phyloP scores from a whole-genome alignment of 2,329 filamentous ascomycete species.

The Tolypocladium tundrense region DNA sequence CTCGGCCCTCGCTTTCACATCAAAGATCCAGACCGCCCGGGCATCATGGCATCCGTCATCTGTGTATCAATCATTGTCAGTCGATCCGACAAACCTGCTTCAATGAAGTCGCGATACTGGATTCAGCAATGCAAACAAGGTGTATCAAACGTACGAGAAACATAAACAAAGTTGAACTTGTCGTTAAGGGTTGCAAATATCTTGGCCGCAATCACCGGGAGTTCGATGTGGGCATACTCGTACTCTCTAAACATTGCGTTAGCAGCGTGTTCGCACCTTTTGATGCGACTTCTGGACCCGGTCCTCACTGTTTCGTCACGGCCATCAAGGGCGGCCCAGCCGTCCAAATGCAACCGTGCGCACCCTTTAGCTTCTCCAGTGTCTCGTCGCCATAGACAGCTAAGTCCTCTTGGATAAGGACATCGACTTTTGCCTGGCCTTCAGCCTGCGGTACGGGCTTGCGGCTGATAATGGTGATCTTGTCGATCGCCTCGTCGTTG shows the following conservation, averaged over 20 bases:
- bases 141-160: not conserved
- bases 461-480: slow-evolving; percentile 6
- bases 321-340: not conserved
- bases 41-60: not conserved
- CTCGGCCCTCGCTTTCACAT: not conserved
- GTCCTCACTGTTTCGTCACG: not conserved
- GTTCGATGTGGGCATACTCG: not conserved
- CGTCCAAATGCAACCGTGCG: slow-evolving; percentile 4
- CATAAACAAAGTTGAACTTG: slow-evolving; percentile 1
- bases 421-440: slow-evolving; percentile 1
- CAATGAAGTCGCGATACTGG: not conserved
- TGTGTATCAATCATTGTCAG: not conserved
- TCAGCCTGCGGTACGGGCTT: slow-evolving; percentile 4
- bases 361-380: slow-evolving; percentile 2
- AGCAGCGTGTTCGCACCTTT: not conserved
- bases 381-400: slow-evolving; percentile 2
- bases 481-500: slow-evolving; percentile 2
- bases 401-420: slow-evolving; percentile 6
- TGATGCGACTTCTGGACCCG: not conserved
- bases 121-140: not conserved
- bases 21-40: not conserved
- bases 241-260: not conserved
- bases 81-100: not conserved
- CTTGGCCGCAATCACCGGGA: not conserved
- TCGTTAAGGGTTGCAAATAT: not conserved